Conservation (phyloP, 2,329 filamentous ascomycete species). For the Meredithiella fracta region DNA sequence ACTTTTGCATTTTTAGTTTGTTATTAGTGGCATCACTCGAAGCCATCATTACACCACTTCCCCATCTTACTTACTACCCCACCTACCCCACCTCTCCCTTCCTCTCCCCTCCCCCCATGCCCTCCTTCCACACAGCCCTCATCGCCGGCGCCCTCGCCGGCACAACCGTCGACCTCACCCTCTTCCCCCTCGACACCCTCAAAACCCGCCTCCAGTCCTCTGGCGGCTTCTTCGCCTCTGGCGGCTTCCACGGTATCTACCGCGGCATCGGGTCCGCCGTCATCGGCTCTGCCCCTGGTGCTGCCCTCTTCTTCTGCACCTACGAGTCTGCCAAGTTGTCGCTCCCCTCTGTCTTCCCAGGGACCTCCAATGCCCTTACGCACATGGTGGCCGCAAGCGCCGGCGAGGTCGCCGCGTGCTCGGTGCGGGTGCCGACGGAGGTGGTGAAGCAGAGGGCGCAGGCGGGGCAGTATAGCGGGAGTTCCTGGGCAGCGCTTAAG, state of each 20-base stretch:
- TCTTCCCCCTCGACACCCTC: constrained; percentile 95
- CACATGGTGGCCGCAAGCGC: constrained; percentile 78
- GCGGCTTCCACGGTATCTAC: constrained; percentile 86
- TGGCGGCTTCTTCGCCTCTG: constrained; percentile 59
- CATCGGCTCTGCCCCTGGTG: constrained; percentile 80
- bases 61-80: too few species aligned
- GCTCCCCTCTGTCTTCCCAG: constrained; percentile 21
- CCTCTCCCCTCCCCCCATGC: constrained; percentile 17
- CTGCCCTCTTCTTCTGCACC: constrained; percentile 92
- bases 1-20: too few species aligned
- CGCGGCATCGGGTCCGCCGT: constrained; percentile 78
- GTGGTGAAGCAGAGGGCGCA: constrained; percentile 96
- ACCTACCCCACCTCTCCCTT: background rate
- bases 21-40: too few species aligned
- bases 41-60: too few species aligned
- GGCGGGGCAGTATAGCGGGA: constrained; percentile 62
- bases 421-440: constrained; percentile 84
- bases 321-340: constrained; percentile 61
- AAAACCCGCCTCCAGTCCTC: constrained; percentile 91
- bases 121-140: constrained; percentile 43
- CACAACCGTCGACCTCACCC: constrained; percentile 87
- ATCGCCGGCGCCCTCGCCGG: constrained; percentile 80
- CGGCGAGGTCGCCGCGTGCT: constrained; percentile 83
- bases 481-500: constrained; percentile 47
- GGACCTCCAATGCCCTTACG: constrained; percentile 17